Evolutionary conservation across 352 stramenopile species (phyloP).

Genomic region (Paralagenidium karlingii): DNA sequence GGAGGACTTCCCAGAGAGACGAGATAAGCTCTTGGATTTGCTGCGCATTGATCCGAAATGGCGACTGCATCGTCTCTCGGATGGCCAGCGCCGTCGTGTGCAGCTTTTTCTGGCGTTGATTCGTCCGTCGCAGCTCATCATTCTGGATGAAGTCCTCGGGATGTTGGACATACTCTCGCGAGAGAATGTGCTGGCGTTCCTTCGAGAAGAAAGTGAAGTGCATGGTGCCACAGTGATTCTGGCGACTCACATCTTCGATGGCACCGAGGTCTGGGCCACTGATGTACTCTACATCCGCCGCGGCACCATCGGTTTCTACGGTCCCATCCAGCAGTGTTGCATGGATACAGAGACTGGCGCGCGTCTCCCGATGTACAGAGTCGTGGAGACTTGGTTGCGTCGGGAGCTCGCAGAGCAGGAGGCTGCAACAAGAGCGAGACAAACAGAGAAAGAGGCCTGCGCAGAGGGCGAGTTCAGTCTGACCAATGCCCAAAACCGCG

Average conservation of each 20-base stretch:
- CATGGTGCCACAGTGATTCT: constrained; percentile 55
- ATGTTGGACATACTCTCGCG: constrained; percentile 94
- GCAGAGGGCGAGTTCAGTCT: constrained; percentile 26
- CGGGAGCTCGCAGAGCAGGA: constrained; percentile 82
- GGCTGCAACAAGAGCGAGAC: no score
- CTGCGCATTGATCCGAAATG: constrained; percentile 92
- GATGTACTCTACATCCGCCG: constrained; percentile 89
- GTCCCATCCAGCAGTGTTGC: constrained; percentile 58
- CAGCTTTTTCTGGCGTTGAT: constrained; percentile 95
- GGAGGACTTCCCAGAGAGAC: constrained; percentile 86
- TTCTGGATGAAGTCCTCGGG: constrained; percentile 97
- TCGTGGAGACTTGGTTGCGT: constrained; percentile 88
- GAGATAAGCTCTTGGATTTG: constrained; percentile 88
- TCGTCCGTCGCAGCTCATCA: constrained; percentile 91
- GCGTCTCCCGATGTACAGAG: constrained; percentile 81
- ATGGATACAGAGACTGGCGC: constrained; percentile 28
- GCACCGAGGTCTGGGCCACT: constrained; percentile 92
- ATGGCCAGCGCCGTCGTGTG: constrained; percentile 83
- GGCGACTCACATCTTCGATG: constrained; percentile 96
- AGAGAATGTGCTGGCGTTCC: constrained; percentile 88
- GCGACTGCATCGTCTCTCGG: constrained; percentile 73
- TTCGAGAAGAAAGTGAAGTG: constrained; percentile 73
- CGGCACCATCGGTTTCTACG: constrained; percentile 41
- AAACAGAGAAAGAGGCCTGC: constrained; percentile 45
- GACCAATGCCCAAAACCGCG: constrained; percentile 59